A percentile compares a stretch with the other conserved stretches of the same genome.
phyloP scores from a whole-genome alignment of 768 basidiomycete genomes.

The Kondoa subrosea region DNA sequence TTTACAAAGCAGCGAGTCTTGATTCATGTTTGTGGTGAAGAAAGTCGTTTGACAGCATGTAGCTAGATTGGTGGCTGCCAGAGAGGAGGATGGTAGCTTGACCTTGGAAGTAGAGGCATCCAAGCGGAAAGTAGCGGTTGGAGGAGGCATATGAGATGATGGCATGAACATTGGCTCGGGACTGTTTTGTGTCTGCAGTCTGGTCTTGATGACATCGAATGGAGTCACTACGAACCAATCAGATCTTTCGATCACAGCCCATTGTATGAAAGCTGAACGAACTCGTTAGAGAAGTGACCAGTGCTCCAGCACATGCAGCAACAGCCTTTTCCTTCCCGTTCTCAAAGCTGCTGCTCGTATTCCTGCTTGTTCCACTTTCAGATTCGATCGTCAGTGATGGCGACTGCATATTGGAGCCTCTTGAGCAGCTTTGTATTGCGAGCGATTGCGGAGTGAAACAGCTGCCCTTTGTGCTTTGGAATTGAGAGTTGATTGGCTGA shows the following conservation, averaged over 20 bases:
- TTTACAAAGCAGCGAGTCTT: conserved; percentile 18
- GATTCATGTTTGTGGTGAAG: conserved; percentile 16
- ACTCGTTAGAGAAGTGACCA: conserved; percentile 26
- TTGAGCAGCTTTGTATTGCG: too few species aligned
- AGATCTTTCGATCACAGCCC: neutral
- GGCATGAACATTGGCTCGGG: conserved; percentile 36
- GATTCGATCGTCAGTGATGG: conserved; percentile 9
- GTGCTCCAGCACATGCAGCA: conserved; percentile 25
- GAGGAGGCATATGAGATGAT: conserved; percentile 19
- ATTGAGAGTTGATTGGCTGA: neutral
- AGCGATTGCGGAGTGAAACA: too few species aligned
- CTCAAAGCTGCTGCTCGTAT: neutral
- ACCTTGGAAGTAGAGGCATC: neutral
- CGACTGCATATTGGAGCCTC: too few species aligned
- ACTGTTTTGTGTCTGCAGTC: conserved; percentile 63
- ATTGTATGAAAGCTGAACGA: neutral
- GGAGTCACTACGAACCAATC: conserved; percentile 62
- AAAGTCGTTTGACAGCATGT: conserved; percentile 24
- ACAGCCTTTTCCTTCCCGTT: conserved; percentile 16
- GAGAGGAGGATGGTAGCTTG: conserved; percentile 8
- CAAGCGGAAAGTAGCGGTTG: conserved; percentile 20
- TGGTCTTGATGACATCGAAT: conserved; percentile 93
- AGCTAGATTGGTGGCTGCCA: conserved; percentile 16
- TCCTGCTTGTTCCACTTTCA: conserved; percentile 9
- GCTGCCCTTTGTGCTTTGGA: too few species aligned